These are phyloP conservation scores for Mucor irregularis DNA, from an alignment of 371 early-diverging fungal species.

Conservation along the genomic window DNA sequence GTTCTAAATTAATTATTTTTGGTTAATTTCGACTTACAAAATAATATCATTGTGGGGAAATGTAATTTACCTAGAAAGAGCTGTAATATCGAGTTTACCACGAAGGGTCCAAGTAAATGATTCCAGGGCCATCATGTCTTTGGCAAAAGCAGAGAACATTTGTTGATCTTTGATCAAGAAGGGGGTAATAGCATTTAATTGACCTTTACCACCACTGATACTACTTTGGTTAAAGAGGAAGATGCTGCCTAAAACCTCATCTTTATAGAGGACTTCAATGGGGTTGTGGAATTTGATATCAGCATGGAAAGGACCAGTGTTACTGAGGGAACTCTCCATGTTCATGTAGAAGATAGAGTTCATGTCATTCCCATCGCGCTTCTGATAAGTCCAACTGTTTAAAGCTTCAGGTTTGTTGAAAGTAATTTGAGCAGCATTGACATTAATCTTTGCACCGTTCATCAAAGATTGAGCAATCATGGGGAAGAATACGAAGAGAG, in stretches of 20 bases:
- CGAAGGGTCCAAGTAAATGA: slow-evolving; percentile 58
- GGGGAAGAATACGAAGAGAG: slow-evolving; percentile 59
- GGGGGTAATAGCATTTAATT: slow-evolving; percentile 36
- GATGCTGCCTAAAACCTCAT: slow-evolving; percentile 52
- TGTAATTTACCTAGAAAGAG: slow-evolving; percentile 53
- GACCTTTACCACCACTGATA: slow-evolving; percentile 53
- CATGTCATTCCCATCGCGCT: slow-evolving; percentile 31
- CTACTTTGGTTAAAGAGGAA: slow-evolving; percentile 46
- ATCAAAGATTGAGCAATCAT: slow-evolving; percentile 60
- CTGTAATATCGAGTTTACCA: slow-evolving; percentile 57
- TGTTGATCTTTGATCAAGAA: slow-evolving; percentile 49
- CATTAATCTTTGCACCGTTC: slow-evolving; percentile 50
- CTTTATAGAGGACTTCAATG: slow-evolving; percentile 42
- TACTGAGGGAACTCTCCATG: slow-evolving; percentile 48
- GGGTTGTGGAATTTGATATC: slow-evolving; percentile 46
- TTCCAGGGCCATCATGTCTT: slow-evolving; percentile 53
- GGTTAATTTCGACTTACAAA: too few species aligned
- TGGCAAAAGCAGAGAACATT: slow-evolving; percentile 54
- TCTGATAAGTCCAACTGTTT: slow-evolving; percentile 10
- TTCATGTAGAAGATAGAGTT: slow-evolving; percentile 49
- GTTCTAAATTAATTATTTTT: slow-evolving; percentile 33
- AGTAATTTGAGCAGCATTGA: slow-evolving; percentile 52
- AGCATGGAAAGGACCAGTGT: slow-evolving; percentile 66
- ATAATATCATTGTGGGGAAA: slow-evolving; percentile 15
- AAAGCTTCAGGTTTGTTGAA: slow-evolving; percentile 37